Evolutionary conservation across 495 filamentous ascomycete genomes (phyloP).

Genomic region (Aspergillus sclerotioniger): DNA sequence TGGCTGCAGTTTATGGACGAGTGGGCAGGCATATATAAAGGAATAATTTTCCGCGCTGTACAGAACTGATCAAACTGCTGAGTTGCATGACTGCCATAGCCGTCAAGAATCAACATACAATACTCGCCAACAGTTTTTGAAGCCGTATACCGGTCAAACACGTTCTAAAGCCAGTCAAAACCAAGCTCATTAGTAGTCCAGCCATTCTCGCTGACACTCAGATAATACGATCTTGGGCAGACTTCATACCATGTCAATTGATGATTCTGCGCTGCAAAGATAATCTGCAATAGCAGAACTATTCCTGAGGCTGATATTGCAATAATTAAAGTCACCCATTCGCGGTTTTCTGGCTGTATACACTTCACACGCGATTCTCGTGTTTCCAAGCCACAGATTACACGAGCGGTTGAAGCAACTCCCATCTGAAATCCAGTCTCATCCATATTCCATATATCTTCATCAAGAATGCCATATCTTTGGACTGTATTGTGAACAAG

Average conservation of each 20-base stretch:
- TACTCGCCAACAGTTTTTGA: too few relatives aligned
- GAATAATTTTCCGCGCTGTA: too few relatives aligned
- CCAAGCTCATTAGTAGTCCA: too few relatives aligned
- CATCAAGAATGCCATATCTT: slow-evolving; percentile 5
- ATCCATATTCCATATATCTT: slow-evolving; percentile 2
- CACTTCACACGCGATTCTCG: neutral
- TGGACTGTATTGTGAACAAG: neutral
- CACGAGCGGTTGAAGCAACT: neutral
- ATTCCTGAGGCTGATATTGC: neutral
- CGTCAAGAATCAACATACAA: too few relatives aligned
- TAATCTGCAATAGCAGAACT: neutral
- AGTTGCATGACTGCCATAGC: neutral
- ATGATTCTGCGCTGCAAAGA: too few relatives aligned
- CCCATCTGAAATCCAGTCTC: too few relatives aligned
- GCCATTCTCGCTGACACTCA: too few relatives aligned
- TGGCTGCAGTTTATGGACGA: neutral
- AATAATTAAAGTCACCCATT: slow-evolving; percentile 3
- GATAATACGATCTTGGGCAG: too few relatives aligned
- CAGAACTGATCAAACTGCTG: too few relatives aligned
- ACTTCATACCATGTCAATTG: too few relatives aligned
- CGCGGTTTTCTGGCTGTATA: neutral
- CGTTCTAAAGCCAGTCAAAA: too few relatives aligned
- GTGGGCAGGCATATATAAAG: neutral
- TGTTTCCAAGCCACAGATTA: neutral
- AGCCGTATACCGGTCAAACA: too few relatives aligned